Conservation (phyloP, 2,329 filamentous ascomycete genomes). For the Plectosphaerella plurivora region DNA sequence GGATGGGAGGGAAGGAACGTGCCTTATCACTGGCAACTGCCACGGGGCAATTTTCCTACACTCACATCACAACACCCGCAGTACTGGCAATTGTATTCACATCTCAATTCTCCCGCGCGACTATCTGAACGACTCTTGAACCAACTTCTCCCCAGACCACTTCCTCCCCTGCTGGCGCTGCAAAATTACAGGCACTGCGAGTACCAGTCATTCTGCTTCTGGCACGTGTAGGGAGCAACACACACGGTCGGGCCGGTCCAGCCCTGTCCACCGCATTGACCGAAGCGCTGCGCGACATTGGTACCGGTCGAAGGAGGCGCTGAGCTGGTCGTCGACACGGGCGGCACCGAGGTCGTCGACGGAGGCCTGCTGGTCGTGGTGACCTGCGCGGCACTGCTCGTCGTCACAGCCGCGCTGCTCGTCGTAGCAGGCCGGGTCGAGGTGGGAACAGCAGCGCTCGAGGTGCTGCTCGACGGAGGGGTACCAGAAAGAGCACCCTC, state of each 20-base stretch:
- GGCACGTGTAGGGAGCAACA: constrained; percentile 35
- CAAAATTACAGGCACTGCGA: constrained; percentile 31
- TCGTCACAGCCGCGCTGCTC: constrained; percentile 9
- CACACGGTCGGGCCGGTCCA: constrained; percentile 34
- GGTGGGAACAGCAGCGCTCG: constrained; percentile 2
- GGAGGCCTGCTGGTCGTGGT: not conserved
- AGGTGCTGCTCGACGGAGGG: not conserved
- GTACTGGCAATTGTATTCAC: no score
- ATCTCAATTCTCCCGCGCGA: no score
- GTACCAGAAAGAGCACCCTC: not conserved
- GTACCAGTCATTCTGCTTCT: constrained; percentile 33
- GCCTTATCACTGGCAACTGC: no score
- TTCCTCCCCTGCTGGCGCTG: no score
- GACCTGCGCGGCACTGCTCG: not conserved
- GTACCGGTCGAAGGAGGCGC: constrained; percentile 7
- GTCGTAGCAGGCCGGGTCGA: constrained; percentile 25
- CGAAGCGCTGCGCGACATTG: constrained; percentile 13
- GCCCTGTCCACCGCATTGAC: constrained; percentile 36
- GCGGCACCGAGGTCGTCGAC: not conserved
- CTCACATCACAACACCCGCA: no score
- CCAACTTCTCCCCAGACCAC: no score
- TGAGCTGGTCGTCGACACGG: not conserved
- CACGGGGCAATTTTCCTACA: no score
- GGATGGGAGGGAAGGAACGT: no score
- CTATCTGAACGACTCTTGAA: no score